Evolutionary conservation across 1,284 basidiomycete genomes (phyloP).

Genomic region (Pyrrhoderma lamaoense): DNA sequence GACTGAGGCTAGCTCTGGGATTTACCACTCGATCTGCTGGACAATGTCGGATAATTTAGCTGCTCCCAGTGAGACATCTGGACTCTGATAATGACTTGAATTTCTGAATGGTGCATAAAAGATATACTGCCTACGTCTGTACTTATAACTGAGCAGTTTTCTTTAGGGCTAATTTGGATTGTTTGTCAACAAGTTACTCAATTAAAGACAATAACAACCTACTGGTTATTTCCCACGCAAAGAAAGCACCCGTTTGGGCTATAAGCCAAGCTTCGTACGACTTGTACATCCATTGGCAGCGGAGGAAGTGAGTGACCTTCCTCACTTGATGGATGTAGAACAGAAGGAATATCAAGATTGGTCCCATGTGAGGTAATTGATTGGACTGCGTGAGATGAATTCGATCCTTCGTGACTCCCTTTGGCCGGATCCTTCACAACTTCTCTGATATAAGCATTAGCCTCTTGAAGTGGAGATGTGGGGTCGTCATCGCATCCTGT

Average conservation of each 20-base stretch:
- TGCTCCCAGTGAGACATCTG: constrained; percentile 10
- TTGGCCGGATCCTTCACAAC: background rate
- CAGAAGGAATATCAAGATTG: constrained; percentile 6
- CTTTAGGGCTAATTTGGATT: constrained; percentile 1
- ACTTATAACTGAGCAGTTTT: constrained; percentile 13
- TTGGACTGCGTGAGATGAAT: background rate
- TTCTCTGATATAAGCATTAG: no score
- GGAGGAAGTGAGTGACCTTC: constrained; percentile 12
- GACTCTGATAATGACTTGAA: background rate
- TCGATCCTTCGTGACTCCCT: background rate
- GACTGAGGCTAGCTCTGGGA: background rate
- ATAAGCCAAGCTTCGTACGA: constrained; percentile 10
- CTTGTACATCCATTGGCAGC: constrained; percentile 9
- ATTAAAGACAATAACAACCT: background rate
- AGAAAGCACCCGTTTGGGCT: constrained; percentile 16
- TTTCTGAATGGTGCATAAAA: background rate
- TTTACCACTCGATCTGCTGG: constrained; percentile 14
- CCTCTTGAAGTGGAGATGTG: no score
- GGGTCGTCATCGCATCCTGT: no score
- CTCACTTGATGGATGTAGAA: constrained; percentile 11
- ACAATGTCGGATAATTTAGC: constrained; percentile 4
- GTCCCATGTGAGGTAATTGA: background rate
- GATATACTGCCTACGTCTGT: constrained; percentile 4
- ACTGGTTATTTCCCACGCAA: constrained; percentile 15
- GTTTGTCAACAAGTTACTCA: background rate